phyloP scores from a whole-genome alignment of 2,329 filamentous ascomycete species.

The Aspergillus tubingensis region DNA sequence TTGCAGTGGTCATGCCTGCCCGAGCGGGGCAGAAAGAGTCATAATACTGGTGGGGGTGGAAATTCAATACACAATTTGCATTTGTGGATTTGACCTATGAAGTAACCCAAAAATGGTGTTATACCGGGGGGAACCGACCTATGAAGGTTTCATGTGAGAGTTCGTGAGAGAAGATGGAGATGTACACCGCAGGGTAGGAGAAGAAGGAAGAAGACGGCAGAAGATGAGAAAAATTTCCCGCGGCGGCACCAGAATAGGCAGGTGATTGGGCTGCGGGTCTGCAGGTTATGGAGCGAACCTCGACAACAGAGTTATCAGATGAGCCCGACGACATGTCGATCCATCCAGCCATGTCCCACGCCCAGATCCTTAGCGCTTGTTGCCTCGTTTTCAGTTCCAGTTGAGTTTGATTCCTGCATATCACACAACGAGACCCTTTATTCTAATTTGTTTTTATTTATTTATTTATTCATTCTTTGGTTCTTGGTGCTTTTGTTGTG shows the following conservation, averaged over 20 bases:
- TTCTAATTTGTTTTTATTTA: neutral
- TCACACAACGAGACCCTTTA: neutral
- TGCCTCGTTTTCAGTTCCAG: neutral
- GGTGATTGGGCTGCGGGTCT: constrained; percentile 8
- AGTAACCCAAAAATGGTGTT: neutral
- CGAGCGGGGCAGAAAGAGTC: no score
- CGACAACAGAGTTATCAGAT: constrained; percentile 17
- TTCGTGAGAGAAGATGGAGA: neutral
- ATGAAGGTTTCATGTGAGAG: neutral
- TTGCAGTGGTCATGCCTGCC: no score
- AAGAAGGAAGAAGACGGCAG: neutral
- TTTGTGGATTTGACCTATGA: neutral
- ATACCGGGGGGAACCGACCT: neutral
- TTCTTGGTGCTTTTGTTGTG: neutral
- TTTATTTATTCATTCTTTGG: no score
- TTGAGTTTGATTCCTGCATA: neutral
- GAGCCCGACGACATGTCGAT: constrained; percentile 1
- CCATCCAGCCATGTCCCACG: constrained; percentile 12
- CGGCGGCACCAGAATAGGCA: neutral
- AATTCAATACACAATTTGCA: no score
- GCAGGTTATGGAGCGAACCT: neutral
- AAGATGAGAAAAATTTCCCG: neutral
- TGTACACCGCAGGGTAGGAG: neutral
- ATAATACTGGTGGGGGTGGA: no score
- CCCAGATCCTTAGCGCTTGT: constrained; percentile 1